Evolutionary conservation across 768 basidiomycete genomes (phyloP), one percentile per base, ranked within the genome.

Genomic region (Rhodotorula diobovata): DNA sequence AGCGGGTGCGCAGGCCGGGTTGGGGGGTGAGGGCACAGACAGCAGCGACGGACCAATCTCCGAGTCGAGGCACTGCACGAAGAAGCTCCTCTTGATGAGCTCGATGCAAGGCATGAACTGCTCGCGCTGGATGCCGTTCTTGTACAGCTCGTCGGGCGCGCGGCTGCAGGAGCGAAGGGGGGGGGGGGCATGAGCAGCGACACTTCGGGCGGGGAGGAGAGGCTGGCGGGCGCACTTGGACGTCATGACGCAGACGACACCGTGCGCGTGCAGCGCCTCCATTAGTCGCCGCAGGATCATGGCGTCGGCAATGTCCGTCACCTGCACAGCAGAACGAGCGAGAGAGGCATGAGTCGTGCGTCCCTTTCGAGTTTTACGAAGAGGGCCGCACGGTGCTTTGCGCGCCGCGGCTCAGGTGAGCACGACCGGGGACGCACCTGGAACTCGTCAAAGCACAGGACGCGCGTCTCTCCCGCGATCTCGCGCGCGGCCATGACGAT

Each of bases 381-480:
- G 16, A 46, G n/a, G 11, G 50, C 28, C 4, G 46, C 7, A 21
- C 21, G 4, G 21, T 23, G 48, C 5, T 8, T 20, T 11, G 48
- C 23, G 5, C 50, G 10, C 28, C 12, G 16, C 28, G 50, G 25
- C 50, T 11, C 12, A 8, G 28, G 10, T 6, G 28, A 23, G 12
- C 28, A 18, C 41, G 20, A 39, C 25, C 12, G 20, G n/a, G 32
- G 34, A 34, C 59, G 48, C 83, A 90, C 93, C 85, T 98, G 95
- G 78, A 98, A 98, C 82, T 99, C 95, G 78, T 99, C 95, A 78
- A 99, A 96, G 79, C 95, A 97, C 54, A 99, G 82, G 1, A 99
- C 86, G 69, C 84, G 86, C 15, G 91, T 90, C 70, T 96, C 88
- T 58, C 85, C 85, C 5, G 93, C 95, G 61, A 97, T 81, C 77